Evolutionary conservation across 768 basidiomycete species (phyloP).

Genomic region (Sporobolomyces phaffii): DNA sequence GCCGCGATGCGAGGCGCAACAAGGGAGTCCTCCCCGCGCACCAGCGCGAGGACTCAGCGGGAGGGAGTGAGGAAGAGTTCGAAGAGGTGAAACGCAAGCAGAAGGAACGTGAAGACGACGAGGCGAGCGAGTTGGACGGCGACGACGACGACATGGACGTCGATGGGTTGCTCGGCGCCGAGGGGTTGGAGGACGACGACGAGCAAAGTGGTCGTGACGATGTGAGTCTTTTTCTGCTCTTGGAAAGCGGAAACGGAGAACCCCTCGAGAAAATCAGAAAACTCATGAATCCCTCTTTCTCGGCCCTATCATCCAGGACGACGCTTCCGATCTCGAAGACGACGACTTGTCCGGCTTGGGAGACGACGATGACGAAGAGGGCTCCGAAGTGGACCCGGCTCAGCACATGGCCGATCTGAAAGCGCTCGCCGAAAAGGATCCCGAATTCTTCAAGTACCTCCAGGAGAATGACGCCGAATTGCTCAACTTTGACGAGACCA

Average conservation of each 20-base stretch:
- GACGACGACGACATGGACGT: conserved; percentile 37
- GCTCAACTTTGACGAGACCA: conserved; percentile 60
- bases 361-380: conserved; percentile 49
- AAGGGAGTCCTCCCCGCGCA: conserved; percentile 41
- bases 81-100: conserved; percentile 36
- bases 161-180: conserved; percentile 31
- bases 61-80: conserved; percentile 39
- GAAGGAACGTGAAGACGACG: conserved; percentile 17
- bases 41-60: conserved; percentile 34
- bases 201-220: conserved; percentile 19
- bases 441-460: conserved; percentile 97
- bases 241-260: too few species aligned
- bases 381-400: conserved; percentile 59
- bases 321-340: too few species aligned
- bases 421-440: conserved; percentile 87
- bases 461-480: conserved; percentile 90
- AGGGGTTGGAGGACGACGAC: conserved; percentile 36
- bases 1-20: conserved; percentile 50
- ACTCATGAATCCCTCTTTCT: background rate
- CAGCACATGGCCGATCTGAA: conserved; percentile 74
- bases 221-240: conserved; percentile 24
- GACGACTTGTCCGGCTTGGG: conserved; percentile 20
- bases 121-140: conserved; percentile 41
- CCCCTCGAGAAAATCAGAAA: background rate
- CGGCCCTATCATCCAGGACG: too few species aligned